Evolutionary conservation across 1,139 yeast species (phyloP).

Genomic region (Magnusiomyces paraingens): DNA sequence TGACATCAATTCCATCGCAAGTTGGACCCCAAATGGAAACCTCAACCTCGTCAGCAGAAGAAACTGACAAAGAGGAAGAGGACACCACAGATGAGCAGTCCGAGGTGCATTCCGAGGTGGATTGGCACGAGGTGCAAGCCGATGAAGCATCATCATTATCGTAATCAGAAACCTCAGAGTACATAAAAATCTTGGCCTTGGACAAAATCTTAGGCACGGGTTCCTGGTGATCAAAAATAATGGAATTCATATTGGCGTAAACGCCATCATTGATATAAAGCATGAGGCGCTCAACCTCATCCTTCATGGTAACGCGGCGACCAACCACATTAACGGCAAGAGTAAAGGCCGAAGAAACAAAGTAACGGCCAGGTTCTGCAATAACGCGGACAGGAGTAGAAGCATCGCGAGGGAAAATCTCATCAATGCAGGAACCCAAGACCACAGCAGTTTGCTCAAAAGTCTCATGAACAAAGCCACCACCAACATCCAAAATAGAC

Average conservation of each 20-base stretch:
- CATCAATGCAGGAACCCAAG: constrained; percentile 50
- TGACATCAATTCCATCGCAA: constrained; percentile 93
- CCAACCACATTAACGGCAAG: constrained; percentile 83
- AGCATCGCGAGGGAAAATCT: constrained; percentile 46
- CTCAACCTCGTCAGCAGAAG: constrained; percentile 20
- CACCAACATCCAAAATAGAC: constrained; percentile 78
- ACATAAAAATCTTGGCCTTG: constrained; percentile 43
- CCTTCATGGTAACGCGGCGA: constrained; percentile 44
- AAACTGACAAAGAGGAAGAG: constrained; percentile 1
- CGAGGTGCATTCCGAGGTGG: background rate
- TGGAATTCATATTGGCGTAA: constrained; percentile 91
- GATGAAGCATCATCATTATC: constrained; percentile 15
- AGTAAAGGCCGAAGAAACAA: constrained; percentile 82
- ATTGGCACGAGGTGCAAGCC: constrained; percentile 15
- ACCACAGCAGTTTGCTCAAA: constrained; percentile 58
- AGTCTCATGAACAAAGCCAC: constrained; percentile 73
- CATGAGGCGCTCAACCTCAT: constrained; percentile 36
- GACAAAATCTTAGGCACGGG: constrained; percentile 65
- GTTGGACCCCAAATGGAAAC: constrained; percentile 96
- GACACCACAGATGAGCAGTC: background rate
- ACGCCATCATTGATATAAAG: constrained; percentile 91
- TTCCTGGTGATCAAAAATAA: constrained; percentile 82
- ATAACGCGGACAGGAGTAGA: constrained; percentile 48
- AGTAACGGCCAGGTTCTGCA: constrained; percentile 93
- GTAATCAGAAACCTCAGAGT: constrained; percentile 30